These are phyloP conservation scores for Vaccinium vitisidaea DNA, from an alignment of 148 eudicot species.

Conservation along the genomic window DNA sequence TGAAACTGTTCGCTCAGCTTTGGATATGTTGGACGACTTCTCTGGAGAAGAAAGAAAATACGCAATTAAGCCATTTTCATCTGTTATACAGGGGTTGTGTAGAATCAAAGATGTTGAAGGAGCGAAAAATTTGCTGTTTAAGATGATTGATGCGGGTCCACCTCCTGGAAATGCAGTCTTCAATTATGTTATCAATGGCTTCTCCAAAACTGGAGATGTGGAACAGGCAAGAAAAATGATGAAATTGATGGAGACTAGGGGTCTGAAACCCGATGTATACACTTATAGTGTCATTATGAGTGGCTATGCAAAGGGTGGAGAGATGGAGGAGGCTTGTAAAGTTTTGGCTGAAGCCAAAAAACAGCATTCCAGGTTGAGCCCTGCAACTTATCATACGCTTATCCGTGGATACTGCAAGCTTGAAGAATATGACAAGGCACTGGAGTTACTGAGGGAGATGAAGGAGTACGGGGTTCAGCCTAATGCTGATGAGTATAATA, in stretches of 20 bases:
- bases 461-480: conserved; percentile 62
- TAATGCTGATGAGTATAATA: conserved; percentile 75
- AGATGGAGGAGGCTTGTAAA: conserved; percentile 72
- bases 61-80: conserved; percentile 54
- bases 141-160: conserved; percentile 80
- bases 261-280: conserved; percentile 81
- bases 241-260: conserved; percentile 68
- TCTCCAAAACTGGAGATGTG: conserved; percentile 65
- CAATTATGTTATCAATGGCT: conserved; percentile 47
- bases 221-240: conserved; percentile 56
- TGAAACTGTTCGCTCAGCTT: conserved; percentile 53
- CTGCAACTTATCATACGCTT: conserved; percentile 62
- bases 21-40: conserved; percentile 58
- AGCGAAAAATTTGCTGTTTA: conserved; percentile 56
- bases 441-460: conserved; percentile 70
- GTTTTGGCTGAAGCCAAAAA: conserved; percentile 67
- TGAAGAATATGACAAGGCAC: conserved; percentile 66
- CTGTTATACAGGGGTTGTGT: conserved; percentile 64
- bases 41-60: conserved; percentile 45
- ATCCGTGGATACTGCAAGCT: conserved; percentile 88
- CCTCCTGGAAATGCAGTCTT: conserved; percentile 80
- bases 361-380: conserved; percentile 60
- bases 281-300: conserved; percentile 77
- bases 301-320: conserved; percentile 69
- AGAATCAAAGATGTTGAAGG: conserved; percentile 55